These are phyloP conservation scores for Fomitopsis serialis DNA, from an alignment of 768 basidiomycete species.

Conservation along the genomic window DNA sequence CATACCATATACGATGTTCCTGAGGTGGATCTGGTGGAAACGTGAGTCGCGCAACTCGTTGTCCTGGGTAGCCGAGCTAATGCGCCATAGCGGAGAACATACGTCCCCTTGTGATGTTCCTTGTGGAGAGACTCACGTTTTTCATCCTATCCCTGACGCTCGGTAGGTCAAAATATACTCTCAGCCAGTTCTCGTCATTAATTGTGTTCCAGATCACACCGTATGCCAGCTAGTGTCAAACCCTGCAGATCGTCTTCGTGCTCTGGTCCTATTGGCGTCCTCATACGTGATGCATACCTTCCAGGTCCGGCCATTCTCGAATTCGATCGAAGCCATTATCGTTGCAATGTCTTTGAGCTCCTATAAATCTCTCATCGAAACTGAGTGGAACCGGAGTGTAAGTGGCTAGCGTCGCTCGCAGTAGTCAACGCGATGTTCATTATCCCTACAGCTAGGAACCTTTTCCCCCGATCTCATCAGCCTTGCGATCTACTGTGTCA, in stretches of 20 bases:
- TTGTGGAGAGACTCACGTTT: slow-evolving; percentile 25
- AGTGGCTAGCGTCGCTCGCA: background rate
- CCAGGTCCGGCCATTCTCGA: slow-evolving; percentile 36
- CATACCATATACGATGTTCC: slow-evolving; percentile 22
- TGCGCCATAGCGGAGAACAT: background rate
- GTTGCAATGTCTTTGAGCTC: slow-evolving; percentile 25
- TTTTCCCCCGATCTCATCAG: background rate
- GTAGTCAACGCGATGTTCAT: background rate
- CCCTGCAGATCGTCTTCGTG: slow-evolving; percentile 11
- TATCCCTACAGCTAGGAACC: background rate
- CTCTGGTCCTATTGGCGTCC: slow-evolving; percentile 28
- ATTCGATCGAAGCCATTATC: slow-evolving; percentile 29
- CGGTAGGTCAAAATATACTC: slow-evolving; percentile 19
- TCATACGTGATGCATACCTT: slow-evolving; percentile 33
- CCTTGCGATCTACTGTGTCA: slow-evolving; percentile 18
- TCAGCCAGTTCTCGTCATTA: slow-evolving; percentile 1
- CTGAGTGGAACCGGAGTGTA: background rate
- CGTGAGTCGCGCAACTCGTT: too few relatives aligned
- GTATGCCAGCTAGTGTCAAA: slow-evolving; percentile 9
- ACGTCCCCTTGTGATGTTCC: slow-evolving; percentile 18
- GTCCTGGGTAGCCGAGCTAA: background rate
- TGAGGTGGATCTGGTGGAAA: slow-evolving; percentile 5
- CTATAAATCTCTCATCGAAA: slow-evolving; percentile 12
- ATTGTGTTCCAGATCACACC: slow-evolving; percentile 15
- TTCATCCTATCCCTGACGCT: slow-evolving; percentile 27